phyloP scores from a whole-genome alignment of 164 flowering plant genomes.

The Brasenia schreberi region DNA sequence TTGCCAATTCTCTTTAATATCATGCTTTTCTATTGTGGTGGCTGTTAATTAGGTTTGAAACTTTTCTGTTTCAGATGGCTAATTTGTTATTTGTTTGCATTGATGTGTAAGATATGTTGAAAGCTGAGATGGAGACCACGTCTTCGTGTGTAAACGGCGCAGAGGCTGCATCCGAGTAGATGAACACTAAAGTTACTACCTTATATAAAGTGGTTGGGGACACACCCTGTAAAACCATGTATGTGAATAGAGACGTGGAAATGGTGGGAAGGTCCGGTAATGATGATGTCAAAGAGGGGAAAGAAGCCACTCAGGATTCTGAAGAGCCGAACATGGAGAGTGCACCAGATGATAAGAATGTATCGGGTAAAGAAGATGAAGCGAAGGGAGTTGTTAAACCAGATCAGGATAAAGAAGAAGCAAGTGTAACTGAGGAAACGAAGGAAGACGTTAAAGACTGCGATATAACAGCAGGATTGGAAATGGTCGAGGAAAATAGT shows the following conservation, averaged over 20 bases:
- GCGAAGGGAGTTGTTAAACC: background rate
- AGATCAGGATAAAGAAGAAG: background rate
- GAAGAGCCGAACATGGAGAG: conserved; percentile 2
- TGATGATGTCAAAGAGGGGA: conserved; percentile 6
- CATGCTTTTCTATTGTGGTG: too few species aligned
- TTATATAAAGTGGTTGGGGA: background rate
- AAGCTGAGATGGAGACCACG: too few species aligned
- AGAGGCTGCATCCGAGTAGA: conserved; percentile 5
- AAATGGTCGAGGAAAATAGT: background rate
- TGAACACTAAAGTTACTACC: background rate
- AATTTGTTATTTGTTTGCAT: too few species aligned
- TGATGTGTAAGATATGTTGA: too few species aligned
- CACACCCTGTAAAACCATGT: background rate
- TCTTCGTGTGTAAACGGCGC: too few species aligned
- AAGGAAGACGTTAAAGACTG: background rate
- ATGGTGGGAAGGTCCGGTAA: background rate
- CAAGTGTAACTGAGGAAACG: background rate
- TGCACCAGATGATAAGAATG: conserved; percentile 2
- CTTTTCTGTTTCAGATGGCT: too few species aligned
- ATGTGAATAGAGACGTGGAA: background rate
- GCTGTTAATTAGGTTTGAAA: too few species aligned
- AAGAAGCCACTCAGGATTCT: conserved; percentile 1
- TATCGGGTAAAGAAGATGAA: conserved; percentile 1
- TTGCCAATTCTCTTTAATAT: too few species aligned
- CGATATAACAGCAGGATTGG: background rate